Conservation (phyloP, 1,284 basidiomycete species). For the Grifola frondosa region DNA sequence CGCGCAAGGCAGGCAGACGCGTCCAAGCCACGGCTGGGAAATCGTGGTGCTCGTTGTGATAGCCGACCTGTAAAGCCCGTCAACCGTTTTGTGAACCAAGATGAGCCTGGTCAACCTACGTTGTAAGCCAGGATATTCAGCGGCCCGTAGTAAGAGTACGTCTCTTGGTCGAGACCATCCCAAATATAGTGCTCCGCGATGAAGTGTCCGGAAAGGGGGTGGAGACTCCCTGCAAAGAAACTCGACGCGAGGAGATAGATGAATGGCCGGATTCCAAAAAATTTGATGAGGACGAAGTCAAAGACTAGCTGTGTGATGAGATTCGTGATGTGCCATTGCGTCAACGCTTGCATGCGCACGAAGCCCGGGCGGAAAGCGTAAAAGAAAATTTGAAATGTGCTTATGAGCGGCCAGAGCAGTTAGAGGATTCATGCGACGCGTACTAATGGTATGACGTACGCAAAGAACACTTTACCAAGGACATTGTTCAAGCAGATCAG, state of each 20-base stretch:
- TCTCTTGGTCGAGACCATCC: constrained; percentile 90
- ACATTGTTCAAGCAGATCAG: constrained; percentile 90
- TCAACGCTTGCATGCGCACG: constrained; percentile 81
- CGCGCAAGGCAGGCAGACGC: constrained; percentile 80
- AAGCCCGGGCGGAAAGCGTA: constrained; percentile 97
- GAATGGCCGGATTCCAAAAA: constrained; percentile 64
- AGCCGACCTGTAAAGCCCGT: constrained; percentile 70
- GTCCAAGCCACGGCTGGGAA: constrained; percentile 98
- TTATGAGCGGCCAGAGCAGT: constrained; percentile 34
- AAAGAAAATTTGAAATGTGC: constrained; percentile 97
- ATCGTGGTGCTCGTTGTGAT: constrained; percentile 99
- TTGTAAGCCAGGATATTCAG: constrained; percentile 95
- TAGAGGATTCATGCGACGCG: not conserved
- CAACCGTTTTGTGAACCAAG: constrained; percentile 1
- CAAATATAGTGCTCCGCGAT: constrained; percentile 97
- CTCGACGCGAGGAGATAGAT: constrained; percentile 85
- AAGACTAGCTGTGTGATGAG: constrained; percentile 69
- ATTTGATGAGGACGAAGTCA: constrained; percentile 66
- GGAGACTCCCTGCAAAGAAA: constrained; percentile 94
- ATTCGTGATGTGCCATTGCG: constrained; percentile 85
- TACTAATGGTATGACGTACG: constrained; percentile 49
- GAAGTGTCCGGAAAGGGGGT: constrained; percentile 96
- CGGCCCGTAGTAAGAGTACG: constrained; percentile 94
- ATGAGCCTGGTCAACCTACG: constrained; percentile 44
- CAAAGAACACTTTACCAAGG: constrained; percentile 96